Conservation (phyloP, 2,329 filamentous ascomycete species). For the Trichoderma sp. region DNA sequence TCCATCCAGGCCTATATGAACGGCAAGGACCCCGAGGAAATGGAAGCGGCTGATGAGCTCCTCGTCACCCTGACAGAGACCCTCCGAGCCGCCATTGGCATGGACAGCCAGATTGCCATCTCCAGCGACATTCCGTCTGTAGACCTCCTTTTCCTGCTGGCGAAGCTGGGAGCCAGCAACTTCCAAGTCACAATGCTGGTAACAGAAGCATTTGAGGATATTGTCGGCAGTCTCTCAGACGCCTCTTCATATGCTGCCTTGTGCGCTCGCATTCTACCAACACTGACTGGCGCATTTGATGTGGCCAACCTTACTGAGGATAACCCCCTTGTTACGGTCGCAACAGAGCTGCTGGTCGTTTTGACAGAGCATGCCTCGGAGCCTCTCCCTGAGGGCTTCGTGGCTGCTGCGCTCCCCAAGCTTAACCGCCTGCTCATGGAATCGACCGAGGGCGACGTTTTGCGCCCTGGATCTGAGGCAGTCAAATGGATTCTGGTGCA, state of each 20-base stretch:
- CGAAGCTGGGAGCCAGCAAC: conserved; percentile 84
- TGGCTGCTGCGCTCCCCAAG: conserved; percentile 84
- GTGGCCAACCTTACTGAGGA: conserved; percentile 84
- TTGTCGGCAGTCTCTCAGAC: conserved; percentile 70
- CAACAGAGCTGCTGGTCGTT: conserved; percentile 80
- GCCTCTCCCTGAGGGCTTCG: conserved; percentile 84
- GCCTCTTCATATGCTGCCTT: conserved; percentile 74
- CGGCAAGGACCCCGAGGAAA: conserved; percentile 77
- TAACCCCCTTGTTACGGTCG: conserved; percentile 81
- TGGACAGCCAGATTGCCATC: conserved; percentile 76
- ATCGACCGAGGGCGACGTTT: conserved; percentile 83
- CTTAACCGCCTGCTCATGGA: conserved; percentile 80
- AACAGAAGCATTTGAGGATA: conserved; percentile 87
- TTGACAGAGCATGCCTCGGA: conserved; percentile 82
- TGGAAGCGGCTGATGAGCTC: conserved; percentile 88
- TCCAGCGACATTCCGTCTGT: conserved; percentile 73
- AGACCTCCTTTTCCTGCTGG: conserved; percentile 84
- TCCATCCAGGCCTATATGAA: conserved; percentile 75
- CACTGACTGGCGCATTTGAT: conserved; percentile 86
- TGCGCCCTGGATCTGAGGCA: conserved; percentile 82
- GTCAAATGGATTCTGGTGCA: conserved; percentile 89
- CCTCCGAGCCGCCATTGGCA: conserved; percentile 77
- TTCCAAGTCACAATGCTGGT: conserved; percentile 90
- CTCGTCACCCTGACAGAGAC: conserved; percentile 89
- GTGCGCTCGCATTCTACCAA: conserved; percentile 84